phyloP scores from a whole-genome alignment of 2,329 filamentous ascomycete species.

The Ophiosphaerella narmari region DNA sequence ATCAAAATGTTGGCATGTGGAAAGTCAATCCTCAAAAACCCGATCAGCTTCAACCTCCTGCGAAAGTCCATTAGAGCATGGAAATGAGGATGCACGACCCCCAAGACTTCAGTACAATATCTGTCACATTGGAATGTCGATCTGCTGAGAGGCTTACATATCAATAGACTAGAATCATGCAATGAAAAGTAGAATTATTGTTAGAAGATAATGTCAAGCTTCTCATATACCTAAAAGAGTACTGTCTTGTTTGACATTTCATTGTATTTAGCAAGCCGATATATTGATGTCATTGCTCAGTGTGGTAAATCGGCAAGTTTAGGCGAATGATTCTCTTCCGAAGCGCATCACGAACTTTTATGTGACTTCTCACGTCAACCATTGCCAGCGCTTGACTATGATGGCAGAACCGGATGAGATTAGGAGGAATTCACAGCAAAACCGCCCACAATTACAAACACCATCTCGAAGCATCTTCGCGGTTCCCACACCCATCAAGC shows the following conservation, averaged over 20 bases:
- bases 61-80: too few relatives aligned
- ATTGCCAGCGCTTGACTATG: constrained; percentile 18
- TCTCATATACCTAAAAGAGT: neutral
- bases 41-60: too few relatives aligned
- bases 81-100: too few relatives aligned
- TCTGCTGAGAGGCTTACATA: too few relatives aligned
- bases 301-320: constrained; percentile 21
- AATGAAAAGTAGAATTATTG: too few relatives aligned
- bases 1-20: too few relatives aligned
- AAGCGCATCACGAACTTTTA: constrained; percentile 27
- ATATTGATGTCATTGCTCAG: neutral
- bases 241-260: neutral
- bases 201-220: too few relatives aligned
- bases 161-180: too few relatives aligned
- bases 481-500: constrained; percentile 76
- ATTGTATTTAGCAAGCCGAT: neutral
- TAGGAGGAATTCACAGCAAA: constrained; percentile 6
- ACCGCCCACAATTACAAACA: constrained; percentile 5
- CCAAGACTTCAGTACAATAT: too few relatives aligned
- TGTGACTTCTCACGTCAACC: constrained; percentile 12
- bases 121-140: neutral
- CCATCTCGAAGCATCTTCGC: constrained; percentile 45
- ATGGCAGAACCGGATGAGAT: constrained; percentile 21
- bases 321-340: constrained; percentile 33
- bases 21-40: too few relatives aligned